Conservation (phyloP, 2,329 filamentous ascomycete species). For the Nemania serpens region DNA sequence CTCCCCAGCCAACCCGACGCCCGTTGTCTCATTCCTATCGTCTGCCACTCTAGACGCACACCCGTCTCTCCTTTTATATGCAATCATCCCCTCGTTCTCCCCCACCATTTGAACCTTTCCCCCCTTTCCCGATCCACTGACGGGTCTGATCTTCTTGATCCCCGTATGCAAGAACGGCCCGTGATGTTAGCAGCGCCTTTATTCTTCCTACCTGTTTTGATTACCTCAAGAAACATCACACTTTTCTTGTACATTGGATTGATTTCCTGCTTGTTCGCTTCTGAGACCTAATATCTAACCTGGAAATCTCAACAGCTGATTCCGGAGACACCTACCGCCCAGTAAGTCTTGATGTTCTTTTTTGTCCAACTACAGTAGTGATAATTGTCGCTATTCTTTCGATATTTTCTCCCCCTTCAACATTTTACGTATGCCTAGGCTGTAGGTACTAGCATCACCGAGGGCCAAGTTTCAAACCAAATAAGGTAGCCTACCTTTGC, state of each 20-base stretch:
- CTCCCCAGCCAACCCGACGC: constrained; percentile 39
- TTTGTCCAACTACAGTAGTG: not conserved
- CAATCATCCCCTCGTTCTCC: constrained; percentile 36
- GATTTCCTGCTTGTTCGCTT: constrained; percentile 33
- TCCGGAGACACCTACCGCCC: constrained; percentile 65
- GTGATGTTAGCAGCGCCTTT: constrained; percentile 34
- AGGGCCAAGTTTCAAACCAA: constrained; percentile 8
- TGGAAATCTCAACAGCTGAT: constrained; percentile 54
- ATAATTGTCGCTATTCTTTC: not conserved
- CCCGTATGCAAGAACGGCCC: constrained; percentile 43
- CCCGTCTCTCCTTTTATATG: constrained; percentile 39
- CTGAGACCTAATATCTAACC: constrained; percentile 45
- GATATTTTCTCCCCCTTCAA: not conserved
- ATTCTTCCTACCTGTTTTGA: constrained; percentile 15
- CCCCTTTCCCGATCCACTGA: constrained; percentile 52
- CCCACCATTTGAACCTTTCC: constrained; percentile 50
- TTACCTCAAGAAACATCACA: constrained; percentile 6
- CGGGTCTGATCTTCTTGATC: constrained; percentile 45
- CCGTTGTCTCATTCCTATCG: constrained; percentile 34
- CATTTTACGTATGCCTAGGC: not conserved
- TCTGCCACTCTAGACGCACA: constrained; percentile 29
- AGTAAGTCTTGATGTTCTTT: constrained; percentile 41
- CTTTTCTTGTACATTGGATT: constrained; percentile 21
- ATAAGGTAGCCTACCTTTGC: not conserved
- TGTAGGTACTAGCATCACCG: constrained; percentile 5